Evolutionary conservation across 1,139 yeast genomes (phyloP), one percentile per base, ranked within the genome.

Genomic region (Suhomyces ambrosiae): DNA sequence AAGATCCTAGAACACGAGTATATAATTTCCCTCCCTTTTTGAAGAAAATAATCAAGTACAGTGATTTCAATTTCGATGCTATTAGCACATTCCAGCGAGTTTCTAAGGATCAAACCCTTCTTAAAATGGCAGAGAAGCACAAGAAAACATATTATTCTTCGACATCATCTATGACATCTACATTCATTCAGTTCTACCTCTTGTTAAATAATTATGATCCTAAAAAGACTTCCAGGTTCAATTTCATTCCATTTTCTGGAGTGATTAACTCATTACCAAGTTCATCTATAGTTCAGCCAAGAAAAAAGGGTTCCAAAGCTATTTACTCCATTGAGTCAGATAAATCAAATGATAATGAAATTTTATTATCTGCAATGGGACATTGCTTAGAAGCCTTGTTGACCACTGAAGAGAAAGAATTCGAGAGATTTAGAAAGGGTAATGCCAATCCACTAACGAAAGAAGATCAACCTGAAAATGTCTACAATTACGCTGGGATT

Each of bases 101-200:
- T 0, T 78, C 87, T 2, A 77, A 79, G 50, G 53, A 47, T 25
- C 96, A 89, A 60, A 46, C 57, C 8, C 57, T 54, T 1, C 63
- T 90, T 35, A 44, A 63, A 7, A 59, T 84, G 11, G 82, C 95
- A 0, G 49, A 62, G 16, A 53, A 61, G 12, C 63, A 68, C 17
- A 45, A 52, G 16, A 56, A 54, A 40, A 71, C 67, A 40, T 90
- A 73, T 55, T 79, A 78, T 44, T 86, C 95, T 2, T 88, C 97
- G 0, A 89, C 97, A 0, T 86, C 95, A 15, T 85, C 96, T 2
- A 75, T 92, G 85, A 89, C 97, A 0, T 72, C 82, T 0, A 64
- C 83, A 1, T 68, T 92, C 35, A 71, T 81, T 9, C 95, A 89
- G 40, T 68, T 90, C 45, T 96, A 92, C 60, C 71, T 82, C 14